phyloP scores from a whole-genome alignment of 179 eudicot genomes.

The Actinidia polygama region DNA sequence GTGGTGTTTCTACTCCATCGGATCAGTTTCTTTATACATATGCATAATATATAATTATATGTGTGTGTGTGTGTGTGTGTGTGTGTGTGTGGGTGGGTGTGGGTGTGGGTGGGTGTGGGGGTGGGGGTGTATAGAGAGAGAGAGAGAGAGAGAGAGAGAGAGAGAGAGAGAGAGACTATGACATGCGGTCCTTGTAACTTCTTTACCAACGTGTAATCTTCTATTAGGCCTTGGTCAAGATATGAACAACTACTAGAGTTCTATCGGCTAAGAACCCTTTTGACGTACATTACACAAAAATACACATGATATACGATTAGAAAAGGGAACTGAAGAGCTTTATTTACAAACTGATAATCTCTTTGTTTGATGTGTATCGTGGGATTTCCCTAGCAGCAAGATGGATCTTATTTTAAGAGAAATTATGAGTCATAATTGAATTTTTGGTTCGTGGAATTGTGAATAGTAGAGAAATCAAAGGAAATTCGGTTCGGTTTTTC shows the following conservation, averaged over 20 bases:
- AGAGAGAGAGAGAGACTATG: not conserved
- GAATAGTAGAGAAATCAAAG: too few species aligned
- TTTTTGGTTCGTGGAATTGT: too few species aligned
- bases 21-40: not conserved
- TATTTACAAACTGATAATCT: not conserved
- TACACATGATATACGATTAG: not conserved
- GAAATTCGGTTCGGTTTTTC: too few species aligned
- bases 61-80: too few species aligned
- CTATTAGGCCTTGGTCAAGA: not conserved
- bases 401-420: too few species aligned
- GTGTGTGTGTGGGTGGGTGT: too few species aligned
- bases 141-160: not conserved
- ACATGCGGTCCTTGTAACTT: not conserved
- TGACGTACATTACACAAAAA: not conserved
- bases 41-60: not conserved
- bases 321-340: not conserved
- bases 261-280: not conserved
- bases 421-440: too few species aligned
- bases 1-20: constrained; percentile 1
- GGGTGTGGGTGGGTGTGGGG: too few species aligned
- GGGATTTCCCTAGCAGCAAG: too few species aligned
- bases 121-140: not conserved
- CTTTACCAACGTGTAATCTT: not conserved
- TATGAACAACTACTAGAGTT: not conserved
- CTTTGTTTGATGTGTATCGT: too few species aligned